A percentile compares a stretch with the other conserved stretches of the same genome.
These are phyloP conservation scores for Tilletia caries DNA, from an alignment of 1,284 basidiomycete species.

Conservation along the genomic window DNA sequence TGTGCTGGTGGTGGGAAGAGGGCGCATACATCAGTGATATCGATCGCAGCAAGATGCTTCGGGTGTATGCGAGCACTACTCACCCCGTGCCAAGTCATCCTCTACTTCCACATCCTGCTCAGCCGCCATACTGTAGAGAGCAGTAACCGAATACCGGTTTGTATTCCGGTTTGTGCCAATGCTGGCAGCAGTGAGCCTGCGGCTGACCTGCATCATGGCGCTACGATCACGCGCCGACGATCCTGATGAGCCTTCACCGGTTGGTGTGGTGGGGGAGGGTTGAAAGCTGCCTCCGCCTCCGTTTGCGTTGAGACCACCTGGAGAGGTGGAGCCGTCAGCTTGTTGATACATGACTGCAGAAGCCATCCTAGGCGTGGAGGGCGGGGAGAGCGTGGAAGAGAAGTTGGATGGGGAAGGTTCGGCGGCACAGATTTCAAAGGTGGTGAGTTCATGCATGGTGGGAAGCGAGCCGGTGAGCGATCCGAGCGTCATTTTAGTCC, in stretches of 20 bases:
- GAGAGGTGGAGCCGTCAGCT: background rate
- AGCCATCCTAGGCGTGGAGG: background rate
- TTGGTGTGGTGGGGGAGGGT: constrained; percentile 8
- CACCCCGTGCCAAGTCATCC: constrained; percentile 90
- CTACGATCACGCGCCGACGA: background rate
- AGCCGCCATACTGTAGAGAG: constrained; percentile 93
- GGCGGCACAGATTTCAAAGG: background rate
- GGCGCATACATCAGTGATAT: background rate
- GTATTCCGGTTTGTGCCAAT: constrained; percentile 64
- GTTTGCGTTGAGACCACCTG: background rate
- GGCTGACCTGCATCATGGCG: constrained; percentile 13
- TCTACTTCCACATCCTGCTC: constrained; percentile 98
- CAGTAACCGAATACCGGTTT: constrained; percentile 92
- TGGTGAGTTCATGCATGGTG: background rate
- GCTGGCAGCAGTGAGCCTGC: constrained; percentile 14
- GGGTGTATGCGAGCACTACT: too few relatives aligned
- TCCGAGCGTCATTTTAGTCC: too few relatives aligned
- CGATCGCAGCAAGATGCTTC: background rate
- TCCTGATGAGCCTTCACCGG: constrained; percentile 2
- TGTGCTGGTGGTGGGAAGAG: constrained; percentile 65
- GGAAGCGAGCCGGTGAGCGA: background rate
- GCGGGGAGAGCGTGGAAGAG: background rate
- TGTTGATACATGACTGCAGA: constrained; percentile 6
- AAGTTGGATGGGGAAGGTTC: background rate
- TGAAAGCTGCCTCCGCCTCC: background rate